phyloP scores from a whole-genome alignment of 2,329 filamentous ascomycete species.

The Rhynchosporium graminicola region DNA sequence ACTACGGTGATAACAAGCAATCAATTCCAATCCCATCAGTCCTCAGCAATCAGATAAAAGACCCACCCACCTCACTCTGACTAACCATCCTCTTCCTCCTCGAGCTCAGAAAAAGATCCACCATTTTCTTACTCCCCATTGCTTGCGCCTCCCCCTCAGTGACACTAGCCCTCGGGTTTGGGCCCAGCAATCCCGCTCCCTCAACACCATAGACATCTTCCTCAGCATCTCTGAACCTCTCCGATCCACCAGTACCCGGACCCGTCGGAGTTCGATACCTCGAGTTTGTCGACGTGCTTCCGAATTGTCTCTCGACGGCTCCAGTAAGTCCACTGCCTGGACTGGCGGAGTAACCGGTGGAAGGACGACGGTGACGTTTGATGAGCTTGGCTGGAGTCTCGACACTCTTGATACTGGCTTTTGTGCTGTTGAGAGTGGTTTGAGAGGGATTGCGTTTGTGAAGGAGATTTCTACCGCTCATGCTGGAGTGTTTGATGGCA shows the following conservation, averaged over 20 bases:
- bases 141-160: constrained; percentile 40
- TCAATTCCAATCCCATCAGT: neutral
- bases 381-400: constrained; percentile 36
- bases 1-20: too few species aligned
- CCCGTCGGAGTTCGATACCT: constrained; percentile 13
- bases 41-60: neutral
- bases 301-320: constrained; percentile 41
- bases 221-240: constrained; percentile 8
- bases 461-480: constrained; percentile 29
- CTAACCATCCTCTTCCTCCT: constrained; percentile 47
- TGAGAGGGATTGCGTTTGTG: constrained; percentile 34
- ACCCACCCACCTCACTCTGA: constrained; percentile 38
- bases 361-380: constrained; percentile 27
- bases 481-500: constrained; percentile 19
- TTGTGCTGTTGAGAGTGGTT: constrained; percentile 32
- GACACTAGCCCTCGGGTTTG: constrained; percentile 13
- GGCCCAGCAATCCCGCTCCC: constrained; percentile 21
- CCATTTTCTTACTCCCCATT: constrained; percentile 53
- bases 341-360: constrained; percentile 26
- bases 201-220: constrained; percentile 31
- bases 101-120: constrained; percentile 55
- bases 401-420: constrained; percentile 30
- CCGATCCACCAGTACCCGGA: neutral
- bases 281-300: constrained; percentile 21
- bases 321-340: constrained; percentile 33